Evolutionary conservation across 1,284 basidiomycete genomes (phyloP).

Genomic region (Moesziomyces parantarcticus): DNA sequence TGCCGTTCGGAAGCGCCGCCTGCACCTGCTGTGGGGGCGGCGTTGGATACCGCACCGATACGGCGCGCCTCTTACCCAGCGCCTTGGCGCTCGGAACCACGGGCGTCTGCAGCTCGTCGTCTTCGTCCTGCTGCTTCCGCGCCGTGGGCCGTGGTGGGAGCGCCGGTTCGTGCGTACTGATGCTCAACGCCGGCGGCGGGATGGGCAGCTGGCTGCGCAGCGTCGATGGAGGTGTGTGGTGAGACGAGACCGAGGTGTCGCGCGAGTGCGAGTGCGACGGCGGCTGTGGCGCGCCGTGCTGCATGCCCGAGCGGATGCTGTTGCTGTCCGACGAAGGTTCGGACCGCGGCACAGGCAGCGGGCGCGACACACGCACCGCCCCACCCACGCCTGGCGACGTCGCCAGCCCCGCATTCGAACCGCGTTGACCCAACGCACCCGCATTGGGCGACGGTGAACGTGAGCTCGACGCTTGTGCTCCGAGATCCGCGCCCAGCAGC

Average conservation of each 20-base stretch:
- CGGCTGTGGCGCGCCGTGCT: constrained; percentile 1
- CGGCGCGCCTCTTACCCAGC: constrained; percentile 55
- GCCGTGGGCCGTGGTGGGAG: background rate
- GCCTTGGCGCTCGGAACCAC: constrained; percentile 56
- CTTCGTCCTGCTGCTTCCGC: constrained; percentile 21
- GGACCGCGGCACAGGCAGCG: constrained; percentile 26
- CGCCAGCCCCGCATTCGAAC: background rate
- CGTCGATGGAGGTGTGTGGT: background rate
- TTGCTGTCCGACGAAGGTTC: constrained; percentile 28
- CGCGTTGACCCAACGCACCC: background rate
- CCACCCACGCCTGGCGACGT: background rate
- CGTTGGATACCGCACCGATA: constrained; percentile 30
- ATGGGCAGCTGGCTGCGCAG: no score
- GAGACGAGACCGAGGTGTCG: constrained; percentile 1
- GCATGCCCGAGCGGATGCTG: constrained; percentile 15
- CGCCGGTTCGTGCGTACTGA: no score
- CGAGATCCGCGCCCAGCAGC: constrained; percentile 9
- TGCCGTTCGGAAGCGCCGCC: background rate
- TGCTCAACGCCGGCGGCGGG: no score
- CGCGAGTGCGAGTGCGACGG: constrained; percentile 4
- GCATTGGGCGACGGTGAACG: constrained; percentile 8
- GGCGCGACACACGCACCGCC: constrained; percentile 18
- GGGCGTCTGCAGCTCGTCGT: constrained; percentile 49
- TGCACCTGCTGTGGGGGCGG: constrained; percentile 7
- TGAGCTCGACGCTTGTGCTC: constrained; percentile 12